These are phyloP conservation scores for Peronosclerospora sorghi DNA, from an alignment of 352 stramenopile genomes.

Conservation along the genomic window DNA sequence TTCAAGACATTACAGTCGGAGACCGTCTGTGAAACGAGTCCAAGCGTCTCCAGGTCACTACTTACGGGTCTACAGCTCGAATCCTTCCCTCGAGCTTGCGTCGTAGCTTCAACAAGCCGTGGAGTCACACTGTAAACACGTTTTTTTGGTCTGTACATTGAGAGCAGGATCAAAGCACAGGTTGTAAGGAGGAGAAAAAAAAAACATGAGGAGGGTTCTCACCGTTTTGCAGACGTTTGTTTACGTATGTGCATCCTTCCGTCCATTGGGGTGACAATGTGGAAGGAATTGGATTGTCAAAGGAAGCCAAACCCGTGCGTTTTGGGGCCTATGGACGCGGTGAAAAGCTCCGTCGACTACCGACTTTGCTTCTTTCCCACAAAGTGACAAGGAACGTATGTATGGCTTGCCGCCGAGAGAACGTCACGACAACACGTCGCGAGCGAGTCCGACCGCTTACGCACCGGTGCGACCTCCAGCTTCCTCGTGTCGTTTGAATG, in stretches of 20 bases:
- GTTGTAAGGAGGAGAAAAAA: constrained; percentile 42
- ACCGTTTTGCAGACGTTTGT: constrained; percentile 4
- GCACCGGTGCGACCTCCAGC: not conserved
- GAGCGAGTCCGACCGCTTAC: constrained; percentile 27
- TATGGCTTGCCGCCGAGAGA: constrained; percentile 44
- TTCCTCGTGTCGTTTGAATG: not conserved
- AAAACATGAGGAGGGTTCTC: constrained; percentile 31
- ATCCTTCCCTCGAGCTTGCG: too few relatives aligned
- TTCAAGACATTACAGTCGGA: constrained; percentile 28
- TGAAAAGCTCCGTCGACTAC: too few relatives aligned
- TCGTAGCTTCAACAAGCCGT: too few relatives aligned
- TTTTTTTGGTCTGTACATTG: constrained; percentile 31
- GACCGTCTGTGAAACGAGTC: too few relatives aligned
- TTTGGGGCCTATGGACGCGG: too few relatives aligned
- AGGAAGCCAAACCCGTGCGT: too few relatives aligned
- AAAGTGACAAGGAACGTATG: constrained; percentile 41
- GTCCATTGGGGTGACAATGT: too few relatives aligned
- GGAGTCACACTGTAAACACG: too few relatives aligned
- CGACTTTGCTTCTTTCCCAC: constrained; percentile 68
- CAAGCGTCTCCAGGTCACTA: too few relatives aligned
- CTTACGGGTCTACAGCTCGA: too few relatives aligned
- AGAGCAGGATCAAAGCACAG: constrained; percentile 26
- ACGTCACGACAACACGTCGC: constrained; percentile 47
- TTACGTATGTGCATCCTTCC: too few relatives aligned
- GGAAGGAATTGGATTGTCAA: too few relatives aligned